phyloP scores from a whole-genome alignment of 352 stramenopile species.

The Globisporangium carolinianum region DNA sequence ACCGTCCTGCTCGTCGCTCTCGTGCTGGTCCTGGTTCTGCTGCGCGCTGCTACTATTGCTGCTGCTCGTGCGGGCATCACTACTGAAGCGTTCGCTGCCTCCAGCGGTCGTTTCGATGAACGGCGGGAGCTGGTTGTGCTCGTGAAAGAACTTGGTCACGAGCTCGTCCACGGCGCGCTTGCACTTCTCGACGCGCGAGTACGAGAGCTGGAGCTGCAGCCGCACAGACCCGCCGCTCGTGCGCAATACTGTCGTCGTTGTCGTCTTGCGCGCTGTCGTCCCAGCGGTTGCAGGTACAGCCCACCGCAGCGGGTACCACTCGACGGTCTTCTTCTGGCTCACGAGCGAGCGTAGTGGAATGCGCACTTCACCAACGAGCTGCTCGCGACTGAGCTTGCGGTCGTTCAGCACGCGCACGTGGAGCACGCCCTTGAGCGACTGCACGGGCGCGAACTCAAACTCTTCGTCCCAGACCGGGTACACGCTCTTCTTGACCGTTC shows the following conservation, averaged over 20 bases:
- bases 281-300: conserved; percentile 11
- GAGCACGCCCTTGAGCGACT: conserved; percentile 62
- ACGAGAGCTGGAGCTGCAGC: conserved; percentile 56
- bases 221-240: conserved; percentile 34
- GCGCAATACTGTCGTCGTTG: conserved; percentile 10
- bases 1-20: background rate
- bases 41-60: too few species aligned
- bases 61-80: too few species aligned
- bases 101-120: conserved; percentile 35
- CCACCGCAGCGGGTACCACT: conserved; percentile 51
- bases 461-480: conserved; percentile 79
- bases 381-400: conserved; percentile 52
- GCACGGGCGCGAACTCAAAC: conserved; percentile 53
- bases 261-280: background rate
- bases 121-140: conserved; percentile 42
- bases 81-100: background rate
- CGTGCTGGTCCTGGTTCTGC: conserved; percentile 24
- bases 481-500: conserved; percentile 65
- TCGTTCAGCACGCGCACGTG: conserved; percentile 66
- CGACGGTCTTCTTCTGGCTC: conserved; percentile 53
- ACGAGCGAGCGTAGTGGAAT: conserved; percentile 54
- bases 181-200: conserved; percentile 48
- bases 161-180: conserved; percentile 59
- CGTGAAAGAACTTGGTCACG: conserved; percentile 43
- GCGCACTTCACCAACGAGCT: conserved; percentile 57